Conservation (phyloP, 2,329 filamentous ascomycete species). For the Penicillium hesseltinei region DNA sequence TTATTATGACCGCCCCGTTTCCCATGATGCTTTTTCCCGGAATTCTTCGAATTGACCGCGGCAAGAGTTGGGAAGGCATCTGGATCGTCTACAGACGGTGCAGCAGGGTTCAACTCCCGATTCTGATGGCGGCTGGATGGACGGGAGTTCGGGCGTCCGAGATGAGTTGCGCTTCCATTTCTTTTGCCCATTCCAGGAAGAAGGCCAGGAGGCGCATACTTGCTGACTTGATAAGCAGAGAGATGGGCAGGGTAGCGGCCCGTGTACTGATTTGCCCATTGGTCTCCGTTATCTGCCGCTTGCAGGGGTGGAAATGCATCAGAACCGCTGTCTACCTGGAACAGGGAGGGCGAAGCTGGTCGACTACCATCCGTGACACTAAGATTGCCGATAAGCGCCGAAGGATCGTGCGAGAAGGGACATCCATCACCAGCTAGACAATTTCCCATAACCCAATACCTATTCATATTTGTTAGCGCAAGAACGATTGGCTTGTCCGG, state of each 20-base stretch:
- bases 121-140: conserved; percentile 79
- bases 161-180: conserved; percentile 51
- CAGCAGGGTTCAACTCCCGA: conserved; percentile 61
- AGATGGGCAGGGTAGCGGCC: conserved; percentile 47
- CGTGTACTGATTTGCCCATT: conserved; percentile 52
- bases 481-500: conserved; percentile 1
- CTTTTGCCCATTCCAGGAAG: conserved; percentile 34
- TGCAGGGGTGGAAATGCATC: conserved; percentile 80
- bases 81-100: conserved; percentile 83
- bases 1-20: conserved; percentile 78
- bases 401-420: conserved; percentile 95
- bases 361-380: conserved; percentile 59
- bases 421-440: conserved; percentile 92
- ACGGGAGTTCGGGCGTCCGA: conserved; percentile 71
- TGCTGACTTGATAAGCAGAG: conserved; percentile 45
- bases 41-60: conserved; percentile 67
- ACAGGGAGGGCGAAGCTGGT: conserved; percentile 53
- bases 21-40: conserved; percentile 84
- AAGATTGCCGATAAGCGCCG: conserved; percentile 78
- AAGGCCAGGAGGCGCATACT: conserved; percentile 35
- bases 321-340: conserved; percentile 74
- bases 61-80: conserved; percentile 92
- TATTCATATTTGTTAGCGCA: conserved; percentile 41
- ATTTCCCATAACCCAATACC: conserved; percentile 94
- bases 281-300: conserved; percentile 58